Evolutionary conservation across 495 filamentous ascomycete species (phyloP).

Genomic region (Neurospora intermedia): DNA sequence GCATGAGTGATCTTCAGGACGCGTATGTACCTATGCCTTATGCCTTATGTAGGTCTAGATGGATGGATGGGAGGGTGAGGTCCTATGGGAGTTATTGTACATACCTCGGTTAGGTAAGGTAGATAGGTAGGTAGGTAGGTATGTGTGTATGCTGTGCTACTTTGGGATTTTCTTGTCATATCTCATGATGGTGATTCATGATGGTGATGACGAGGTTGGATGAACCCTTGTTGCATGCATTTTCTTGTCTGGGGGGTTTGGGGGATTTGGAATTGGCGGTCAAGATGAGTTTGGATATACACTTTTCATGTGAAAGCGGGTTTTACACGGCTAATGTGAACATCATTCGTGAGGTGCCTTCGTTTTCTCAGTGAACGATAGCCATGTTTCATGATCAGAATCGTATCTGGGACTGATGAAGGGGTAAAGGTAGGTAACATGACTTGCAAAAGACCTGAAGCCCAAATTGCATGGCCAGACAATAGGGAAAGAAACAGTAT

Average conservation of each 20-base stretch:
- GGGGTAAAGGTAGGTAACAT: too few species aligned
- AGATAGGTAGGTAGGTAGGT: too few species aligned
- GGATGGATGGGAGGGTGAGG: background rate
- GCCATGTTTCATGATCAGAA: background rate
- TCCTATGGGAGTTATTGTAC: background rate
- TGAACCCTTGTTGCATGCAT: background rate
- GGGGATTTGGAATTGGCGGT: background rate
- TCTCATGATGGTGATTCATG: background rate
- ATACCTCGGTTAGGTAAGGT: too few species aligned
- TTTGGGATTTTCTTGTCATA: background rate
- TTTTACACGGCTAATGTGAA: background rate
- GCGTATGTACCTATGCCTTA: too few species aligned
- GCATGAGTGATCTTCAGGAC: background rate
- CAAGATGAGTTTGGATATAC: too few species aligned
- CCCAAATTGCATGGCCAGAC: too few species aligned
- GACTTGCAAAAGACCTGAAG: too few species aligned
- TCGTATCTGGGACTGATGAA: too few species aligned
- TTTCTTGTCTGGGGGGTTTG: too few species aligned
- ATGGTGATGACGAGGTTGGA: background rate
- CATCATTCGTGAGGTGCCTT: background rate
- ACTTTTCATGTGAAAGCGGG: background rate
- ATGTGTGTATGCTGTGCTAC: background rate
- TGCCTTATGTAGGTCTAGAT: background rate
- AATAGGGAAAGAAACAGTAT: too few species aligned
- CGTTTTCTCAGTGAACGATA: background rate